Evolutionary conservation across 2,329 filamentous ascomycete species (phyloP), one percentile per base, ranked within the genome.

Genomic region (Colletotrichum filicis): DNA sequence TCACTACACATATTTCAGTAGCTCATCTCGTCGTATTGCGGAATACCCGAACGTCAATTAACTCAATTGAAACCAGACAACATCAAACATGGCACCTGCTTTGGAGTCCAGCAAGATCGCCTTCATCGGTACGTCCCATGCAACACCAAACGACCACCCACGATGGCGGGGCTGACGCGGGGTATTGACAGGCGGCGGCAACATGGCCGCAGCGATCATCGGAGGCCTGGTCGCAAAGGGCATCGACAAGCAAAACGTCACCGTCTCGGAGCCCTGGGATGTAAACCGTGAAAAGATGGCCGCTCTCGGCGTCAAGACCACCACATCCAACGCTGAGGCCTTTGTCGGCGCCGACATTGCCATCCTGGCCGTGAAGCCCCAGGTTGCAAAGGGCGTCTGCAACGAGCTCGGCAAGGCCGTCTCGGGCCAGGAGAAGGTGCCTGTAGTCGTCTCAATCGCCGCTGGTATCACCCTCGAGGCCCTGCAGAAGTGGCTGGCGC

Each of bases 171-270:
- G 35, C 64, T 67, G 62, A 62, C 65, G 42, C 61, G 49, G 61
- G 61, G 61, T 64, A 63, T 42, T 30, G 3, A 14, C 83, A 60
- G 85, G 85, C 71, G 86, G 86, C 74, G 86, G 86, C 76, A 88
- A 88, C 81, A 88, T 88, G 86, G 86, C 85, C 71, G 82, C 82
- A 66, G 86, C 86, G 82, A 88, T 88, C 76, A 87, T 88, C 74
- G 83, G 85, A 24, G 86, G 86, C 63, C 84, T 88, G 26, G 77
- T 85, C 32, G 79, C 80, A 71, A 84, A 85, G 75, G 81, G 82
- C 78, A 83, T 85, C 76, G 71, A 82, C 75, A 83, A 84, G 77
- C 77, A 81, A 66, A 83, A 86, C 80, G 84, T 88, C 78, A 80
- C 76, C 78, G 86, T 88, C 68, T 82, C 86, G 4, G 86, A 88